Conservation (phyloP, 108 stramenopile species). For the Pinguiococcus pyrenoidosus region DNA sequence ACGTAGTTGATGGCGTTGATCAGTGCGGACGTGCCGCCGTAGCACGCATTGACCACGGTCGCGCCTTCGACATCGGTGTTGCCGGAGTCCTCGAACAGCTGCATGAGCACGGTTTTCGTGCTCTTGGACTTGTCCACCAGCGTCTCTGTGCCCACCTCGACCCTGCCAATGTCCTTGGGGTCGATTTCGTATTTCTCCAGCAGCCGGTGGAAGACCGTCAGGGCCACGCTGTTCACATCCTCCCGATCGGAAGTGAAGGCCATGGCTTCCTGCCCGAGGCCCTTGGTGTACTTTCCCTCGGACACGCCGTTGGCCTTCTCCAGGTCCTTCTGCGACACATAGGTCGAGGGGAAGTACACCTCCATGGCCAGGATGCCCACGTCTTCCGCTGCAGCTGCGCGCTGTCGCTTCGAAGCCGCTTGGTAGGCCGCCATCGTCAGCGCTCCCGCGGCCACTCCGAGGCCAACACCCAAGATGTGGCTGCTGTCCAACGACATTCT, state of each 20-base stretch:
- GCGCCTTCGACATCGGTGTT: conserved; percentile 86
- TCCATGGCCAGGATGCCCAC: conserved; percentile 91
- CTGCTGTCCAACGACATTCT: no score
- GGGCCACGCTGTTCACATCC: conserved; percentile 77
- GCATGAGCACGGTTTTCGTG: conserved; percentile 87
- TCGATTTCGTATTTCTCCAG: conserved; percentile 85
- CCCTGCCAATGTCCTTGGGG: conserved; percentile 55
- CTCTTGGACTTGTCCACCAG: conserved; percentile 90
- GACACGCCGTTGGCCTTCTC: conserved; percentile 74
- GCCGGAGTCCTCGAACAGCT: conserved; percentile 52
- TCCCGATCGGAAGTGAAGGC: conserved; percentile 60
- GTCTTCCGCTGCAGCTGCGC: no score
- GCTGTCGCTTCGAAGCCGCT: no score
- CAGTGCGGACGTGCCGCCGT: conserved; percentile 91
- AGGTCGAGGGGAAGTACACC: conserved; percentile 85
- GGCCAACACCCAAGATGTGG: no score
- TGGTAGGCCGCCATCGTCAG: no score
- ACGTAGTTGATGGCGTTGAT: conserved; percentile 82
- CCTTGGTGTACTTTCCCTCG: conserved; percentile 77
- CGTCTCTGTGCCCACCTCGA: conserved; percentile 85
- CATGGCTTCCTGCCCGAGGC: conserved; percentile 86
- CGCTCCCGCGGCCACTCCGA: no score
- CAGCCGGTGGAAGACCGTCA: conserved; percentile 77
- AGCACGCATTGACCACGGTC: conserved; percentile 91
- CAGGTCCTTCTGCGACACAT: conserved; percentile 66